These are phyloP conservation scores for Puccinia novopanici DNA, from an alignment of 1,284 basidiomycete species.

Conservation along the genomic window DNA sequence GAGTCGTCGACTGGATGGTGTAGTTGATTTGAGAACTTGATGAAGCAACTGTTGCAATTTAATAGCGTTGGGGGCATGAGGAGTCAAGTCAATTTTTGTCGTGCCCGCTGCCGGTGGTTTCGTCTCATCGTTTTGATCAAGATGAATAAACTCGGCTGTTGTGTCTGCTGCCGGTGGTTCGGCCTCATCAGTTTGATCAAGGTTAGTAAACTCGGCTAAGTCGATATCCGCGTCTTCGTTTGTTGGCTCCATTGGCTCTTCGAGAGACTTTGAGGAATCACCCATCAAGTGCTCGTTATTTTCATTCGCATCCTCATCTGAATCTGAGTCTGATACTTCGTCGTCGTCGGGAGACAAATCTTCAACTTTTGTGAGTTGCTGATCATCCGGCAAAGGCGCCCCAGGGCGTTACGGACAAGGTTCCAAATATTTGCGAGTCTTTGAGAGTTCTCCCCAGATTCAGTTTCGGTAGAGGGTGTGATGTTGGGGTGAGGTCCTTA, in stretches of 20 bases:
- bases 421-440: conserved; percentile 42
- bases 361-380: not conserved
- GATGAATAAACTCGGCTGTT: not conserved
- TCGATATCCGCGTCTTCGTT: conserved; percentile 13
- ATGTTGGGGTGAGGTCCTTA: conserved; percentile 32
- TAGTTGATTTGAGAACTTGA: conserved; percentile 39
- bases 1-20: conserved; percentile 43
- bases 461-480: not conserved
- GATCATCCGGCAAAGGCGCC: conserved; percentile 35
- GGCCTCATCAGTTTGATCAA: conserved; percentile 1
- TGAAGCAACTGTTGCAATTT: conserved; percentile 1
- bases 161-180: not conserved
- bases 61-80: conserved; percentile 1
- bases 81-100: not conserved
- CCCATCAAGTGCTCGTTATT: not conserved
- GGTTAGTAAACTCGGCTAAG: not conserved
- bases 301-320: not conserved
- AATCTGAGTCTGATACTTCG: conserved; percentile 19
- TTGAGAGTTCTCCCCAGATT: conserved; percentile 17
- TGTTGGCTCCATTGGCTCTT: conserved; percentile 12
- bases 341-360: not conserved
- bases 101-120: not conserved
- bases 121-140: conserved; percentile 12
- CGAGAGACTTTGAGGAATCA: not conserved
- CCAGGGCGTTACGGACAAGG: conserved; percentile 40